Conservation (phyloP, 2,329 filamentous ascomycete species). For the Colletotrichum paranaense region DNA sequence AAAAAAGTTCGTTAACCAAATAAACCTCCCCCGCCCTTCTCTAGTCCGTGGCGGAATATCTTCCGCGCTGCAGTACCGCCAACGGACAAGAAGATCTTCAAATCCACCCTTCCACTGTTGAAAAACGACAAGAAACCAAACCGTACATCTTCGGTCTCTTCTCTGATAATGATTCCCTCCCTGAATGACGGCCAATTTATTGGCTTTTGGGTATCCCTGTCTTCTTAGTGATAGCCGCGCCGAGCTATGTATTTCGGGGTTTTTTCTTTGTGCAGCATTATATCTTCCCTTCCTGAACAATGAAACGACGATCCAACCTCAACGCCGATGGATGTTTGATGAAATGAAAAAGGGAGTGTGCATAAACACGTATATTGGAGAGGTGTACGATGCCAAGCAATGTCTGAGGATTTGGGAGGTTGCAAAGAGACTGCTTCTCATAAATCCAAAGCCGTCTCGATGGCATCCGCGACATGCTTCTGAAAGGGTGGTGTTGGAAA, state of each 20-base stretch:
- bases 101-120: neutral
- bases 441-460: neutral
- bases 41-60: neutral
- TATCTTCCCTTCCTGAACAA: slow-evolving; percentile 19
- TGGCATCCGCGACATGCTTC: neutral
- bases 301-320: slow-evolving; percentile 30
- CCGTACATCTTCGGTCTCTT: neutral
- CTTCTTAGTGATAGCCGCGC: slow-evolving; percentile 23
- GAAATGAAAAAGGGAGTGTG: neutral
- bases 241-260: neutral
- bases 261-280: slow-evolving; percentile 18
- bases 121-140: slow-evolving; percentile 7
- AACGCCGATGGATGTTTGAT: slow-evolving; percentile 28
- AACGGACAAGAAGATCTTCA: neutral
- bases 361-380: slow-evolving; percentile 25
- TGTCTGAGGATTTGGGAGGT: neutral
- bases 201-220: slow-evolving; percentile 35
- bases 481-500: neutral
- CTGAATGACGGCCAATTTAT: slow-evolving; percentile 17
- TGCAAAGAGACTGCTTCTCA: neutral
- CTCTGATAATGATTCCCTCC: neutral
- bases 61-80: neutral
- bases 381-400: slow-evolving; percentile 11
- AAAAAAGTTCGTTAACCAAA: neutral
- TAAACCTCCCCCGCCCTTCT: neutral